These are phyloP conservation scores for Yamadazyma endophytica DNA, from an alignment of 805 yeast genomes.

Conservation along the genomic window DNA sequence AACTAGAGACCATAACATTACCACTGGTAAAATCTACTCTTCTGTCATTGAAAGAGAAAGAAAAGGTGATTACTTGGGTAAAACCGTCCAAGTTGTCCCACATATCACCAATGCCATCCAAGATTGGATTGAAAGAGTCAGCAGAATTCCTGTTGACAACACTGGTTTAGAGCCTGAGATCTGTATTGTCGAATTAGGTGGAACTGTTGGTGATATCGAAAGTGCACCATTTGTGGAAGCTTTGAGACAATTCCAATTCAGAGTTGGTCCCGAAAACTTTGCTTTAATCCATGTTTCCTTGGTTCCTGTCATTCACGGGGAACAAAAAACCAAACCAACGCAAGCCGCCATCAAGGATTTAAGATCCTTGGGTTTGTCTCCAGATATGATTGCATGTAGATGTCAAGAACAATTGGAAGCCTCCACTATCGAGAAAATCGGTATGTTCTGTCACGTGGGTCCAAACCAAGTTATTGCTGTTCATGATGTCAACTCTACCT, in stretches of 20 bases:
- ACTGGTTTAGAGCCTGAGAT: slow-evolving; percentile 89
- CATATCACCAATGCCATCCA: slow-evolving; percentile 96
- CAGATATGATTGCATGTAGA: slow-evolving; percentile 97
- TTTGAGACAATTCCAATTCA: slow-evolving; percentile 95
- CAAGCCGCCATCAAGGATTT: slow-evolving; percentile 98
- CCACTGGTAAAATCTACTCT: slow-evolving; percentile 96
- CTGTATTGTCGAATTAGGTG: slow-evolving; percentile 96
- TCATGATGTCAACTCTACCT: slow-evolving; percentile 94
- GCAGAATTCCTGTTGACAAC: slow-evolving; percentile 86
- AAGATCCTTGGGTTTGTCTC: slow-evolving; percentile 90
- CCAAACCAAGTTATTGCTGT: slow-evolving; percentile 97
- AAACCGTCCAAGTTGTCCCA: slow-evolving; percentile 99
- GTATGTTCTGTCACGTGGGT: slow-evolving; percentile 99
- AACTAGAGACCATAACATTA: slow-evolving; percentile 92
- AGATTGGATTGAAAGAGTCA: slow-evolving; percentile 95
- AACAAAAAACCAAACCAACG: slow-evolving; percentile 98
- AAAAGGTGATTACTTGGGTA: slow-evolving; percentile 95
- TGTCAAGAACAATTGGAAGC: slow-evolving; percentile 78
- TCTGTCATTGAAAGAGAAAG: slow-evolving; percentile 93
- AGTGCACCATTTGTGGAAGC: slow-evolving; percentile 99
- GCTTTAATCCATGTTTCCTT: slow-evolving; percentile 94
- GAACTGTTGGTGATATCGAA: slow-evolving; percentile 99
- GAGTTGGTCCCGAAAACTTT: slow-evolving; percentile 91
- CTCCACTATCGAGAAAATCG: slow-evolving; percentile 90
- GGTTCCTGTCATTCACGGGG: slow-evolving; percentile 97